Evolutionary conservation across 2,329 filamentous ascomycete genomes (phyloP).

Genomic region (Colletotrichum abscissum): DNA sequence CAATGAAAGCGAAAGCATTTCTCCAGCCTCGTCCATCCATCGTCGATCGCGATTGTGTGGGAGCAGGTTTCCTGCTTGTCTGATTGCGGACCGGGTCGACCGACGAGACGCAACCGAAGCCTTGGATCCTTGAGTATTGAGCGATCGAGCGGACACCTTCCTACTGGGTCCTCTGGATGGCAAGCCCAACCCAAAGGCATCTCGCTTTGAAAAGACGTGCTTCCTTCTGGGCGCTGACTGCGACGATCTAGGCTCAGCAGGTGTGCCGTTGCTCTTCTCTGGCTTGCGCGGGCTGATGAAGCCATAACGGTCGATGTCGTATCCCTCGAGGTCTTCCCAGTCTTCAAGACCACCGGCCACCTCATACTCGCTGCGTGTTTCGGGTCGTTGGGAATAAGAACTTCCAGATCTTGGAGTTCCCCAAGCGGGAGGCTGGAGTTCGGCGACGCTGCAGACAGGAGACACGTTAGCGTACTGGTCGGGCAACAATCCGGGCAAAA

Average conservation of each 20-base stretch:
- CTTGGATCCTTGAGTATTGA: constrained; percentile 68
- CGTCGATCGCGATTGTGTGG: constrained; percentile 71
- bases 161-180: constrained; percentile 57
- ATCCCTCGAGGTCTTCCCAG: constrained; percentile 72
- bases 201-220: constrained; percentile 58
- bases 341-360: constrained; percentile 72
- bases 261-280: constrained; percentile 54
- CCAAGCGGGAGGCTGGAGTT: constrained; percentile 46
- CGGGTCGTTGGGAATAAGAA: constrained; percentile 57
- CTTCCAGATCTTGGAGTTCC: constrained; percentile 54
- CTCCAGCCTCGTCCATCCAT: constrained; percentile 73
- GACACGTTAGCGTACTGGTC: constrained; percentile 43
- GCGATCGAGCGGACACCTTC: constrained; percentile 68
- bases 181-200: constrained; percentile 47
- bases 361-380: constrained; percentile 57
- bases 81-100: constrained; percentile 65
- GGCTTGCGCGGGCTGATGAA: constrained; percentile 66
- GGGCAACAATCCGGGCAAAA: constrained; percentile 46
- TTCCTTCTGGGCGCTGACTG: constrained; percentile 58
- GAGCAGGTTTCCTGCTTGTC: constrained; percentile 68
- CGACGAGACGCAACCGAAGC: constrained; percentile 62
- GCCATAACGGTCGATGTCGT: constrained; percentile 74
- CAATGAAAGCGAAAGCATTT: constrained; percentile 71
- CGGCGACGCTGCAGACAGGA: constrained; percentile 40
- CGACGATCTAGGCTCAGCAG: constrained; percentile 54